phyloP scores from a whole-genome alignment of 305 asterid species.

The Fraxinus floribunda region DNA sequence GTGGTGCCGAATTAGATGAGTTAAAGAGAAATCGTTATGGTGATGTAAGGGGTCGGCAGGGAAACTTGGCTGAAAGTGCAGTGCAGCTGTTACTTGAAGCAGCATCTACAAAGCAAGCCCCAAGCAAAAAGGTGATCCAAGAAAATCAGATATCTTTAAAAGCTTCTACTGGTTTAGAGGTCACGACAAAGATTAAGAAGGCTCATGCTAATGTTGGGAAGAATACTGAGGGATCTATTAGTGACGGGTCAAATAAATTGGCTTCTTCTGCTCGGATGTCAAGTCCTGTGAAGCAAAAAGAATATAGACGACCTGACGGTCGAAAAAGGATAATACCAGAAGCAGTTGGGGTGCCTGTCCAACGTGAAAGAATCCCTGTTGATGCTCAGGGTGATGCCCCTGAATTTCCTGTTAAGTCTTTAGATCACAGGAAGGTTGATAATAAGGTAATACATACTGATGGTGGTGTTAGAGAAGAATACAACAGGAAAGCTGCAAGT shows the following conservation, averaged over 20 bases:
- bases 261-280: constrained; percentile 48
- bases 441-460: constrained; percentile 40
- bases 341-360: constrained; percentile 80
- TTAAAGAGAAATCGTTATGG: constrained; percentile 84
- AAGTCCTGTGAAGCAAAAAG: constrained; percentile 91
- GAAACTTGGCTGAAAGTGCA: constrained; percentile 88
- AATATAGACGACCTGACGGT: constrained; percentile 95
- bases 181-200: constrained; percentile 38
- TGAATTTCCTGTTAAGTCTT: constrained; percentile 47
- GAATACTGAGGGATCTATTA: constrained; percentile 43
- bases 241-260: constrained; percentile 53
- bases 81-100: constrained; percentile 91
- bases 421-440: constrained; percentile 41
- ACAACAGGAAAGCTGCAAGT: constrained; percentile 42
- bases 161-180: constrained; percentile 41
- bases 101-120: constrained; percentile 58
- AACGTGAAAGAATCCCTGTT: constrained; percentile 46
- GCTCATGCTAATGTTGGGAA: constrained; percentile 47
- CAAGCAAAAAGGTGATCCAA: constrained; percentile 42
- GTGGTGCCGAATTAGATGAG: constrained; percentile 80
- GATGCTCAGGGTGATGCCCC: constrained; percentile 44
- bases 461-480: constrained; percentile 46
- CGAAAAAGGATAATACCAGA: constrained; percentile 98
- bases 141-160: constrained; percentile 45
- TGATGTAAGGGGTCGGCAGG: constrained; percentile 79